Percentiles rank a stretch among this genome's conserved stretches.
These are phyloP conservation scores for Termitomyces sp. DNA, from an alignment of 768 basidiomycete species.

Conservation along the genomic window DNA sequence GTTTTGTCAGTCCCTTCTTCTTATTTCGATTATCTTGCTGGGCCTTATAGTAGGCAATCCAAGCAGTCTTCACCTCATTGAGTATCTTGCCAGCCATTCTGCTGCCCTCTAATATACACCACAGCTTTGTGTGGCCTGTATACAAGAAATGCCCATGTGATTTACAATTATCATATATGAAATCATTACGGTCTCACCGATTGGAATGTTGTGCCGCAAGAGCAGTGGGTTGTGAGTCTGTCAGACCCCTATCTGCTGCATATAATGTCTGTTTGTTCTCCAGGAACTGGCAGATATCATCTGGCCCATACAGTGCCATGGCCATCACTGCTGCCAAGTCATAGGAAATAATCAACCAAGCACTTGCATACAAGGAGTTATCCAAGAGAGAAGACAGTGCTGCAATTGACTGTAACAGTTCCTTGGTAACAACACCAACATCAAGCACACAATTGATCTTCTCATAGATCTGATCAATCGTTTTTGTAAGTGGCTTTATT, in stretches of 20 bases:
- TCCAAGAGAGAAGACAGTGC: too few species aligned
- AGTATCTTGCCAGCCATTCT: neutral
- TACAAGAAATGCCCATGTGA: neutral
- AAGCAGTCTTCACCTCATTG: neutral
- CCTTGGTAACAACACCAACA: neutral
- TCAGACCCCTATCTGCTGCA: neutral
- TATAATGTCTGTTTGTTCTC: neutral
- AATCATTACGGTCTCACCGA: too few species aligned
- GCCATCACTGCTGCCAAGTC: neutral
- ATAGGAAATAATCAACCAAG: neutral
- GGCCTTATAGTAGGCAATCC: neutral
- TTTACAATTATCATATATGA: neutral
- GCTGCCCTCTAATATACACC: neutral
- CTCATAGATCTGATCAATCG: neutral
- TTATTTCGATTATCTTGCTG: neutral
- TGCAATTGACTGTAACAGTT: neutral
- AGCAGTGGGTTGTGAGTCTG: neutral
- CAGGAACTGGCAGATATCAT: neutral
- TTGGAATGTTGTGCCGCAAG: neutral
- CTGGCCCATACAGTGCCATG: neutral
- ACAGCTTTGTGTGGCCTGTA: neutral
- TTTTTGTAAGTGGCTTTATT: neutral
- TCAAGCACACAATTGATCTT: neutral
- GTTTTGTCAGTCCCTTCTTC: neutral
- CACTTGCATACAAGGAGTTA: neutral